Conservation (phyloP, 306 rosid genomes). For the Quercus ilex region DNA sequence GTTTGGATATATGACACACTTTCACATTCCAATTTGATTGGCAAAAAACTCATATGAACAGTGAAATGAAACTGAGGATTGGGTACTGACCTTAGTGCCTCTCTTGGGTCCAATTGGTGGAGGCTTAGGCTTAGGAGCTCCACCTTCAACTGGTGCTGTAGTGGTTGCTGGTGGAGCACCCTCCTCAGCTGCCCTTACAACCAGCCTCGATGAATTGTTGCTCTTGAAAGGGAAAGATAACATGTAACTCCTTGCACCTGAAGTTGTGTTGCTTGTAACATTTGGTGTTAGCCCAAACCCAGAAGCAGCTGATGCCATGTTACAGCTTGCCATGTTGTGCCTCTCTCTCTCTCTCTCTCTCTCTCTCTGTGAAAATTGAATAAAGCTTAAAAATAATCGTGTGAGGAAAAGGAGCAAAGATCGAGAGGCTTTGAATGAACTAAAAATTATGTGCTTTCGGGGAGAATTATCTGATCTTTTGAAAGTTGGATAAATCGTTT, state of each 20-base stretch:
- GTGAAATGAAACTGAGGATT: neutral
- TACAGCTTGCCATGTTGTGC: constrained; percentile 48
- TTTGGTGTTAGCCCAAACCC: constrained; percentile 58
- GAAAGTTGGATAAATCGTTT: constrained; percentile 33
- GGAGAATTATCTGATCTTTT: constrained; percentile 52
- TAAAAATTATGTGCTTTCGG: constrained; percentile 11
- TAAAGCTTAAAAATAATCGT: constrained; percentile 1
- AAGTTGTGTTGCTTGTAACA: constrained; percentile 33
- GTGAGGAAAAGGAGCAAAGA: constrained; percentile 8
- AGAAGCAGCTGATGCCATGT: constrained; percentile 80
- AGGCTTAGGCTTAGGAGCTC: constrained; percentile 64
- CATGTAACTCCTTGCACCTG: constrained; percentile 32
- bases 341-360: neutral
- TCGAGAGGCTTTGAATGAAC: constrained; percentile 43
- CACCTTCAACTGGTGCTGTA: constrained; percentile 29
- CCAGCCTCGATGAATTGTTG: constrained; percentile 42
- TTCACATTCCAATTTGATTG: neutral
- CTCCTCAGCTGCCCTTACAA: constrained; percentile 65
- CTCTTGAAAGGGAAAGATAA: constrained; percentile 40
- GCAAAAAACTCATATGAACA: neutral
- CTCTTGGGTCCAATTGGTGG: constrained; percentile 96
- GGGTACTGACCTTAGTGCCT: constrained; percentile 60
- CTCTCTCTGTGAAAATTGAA: neutral
- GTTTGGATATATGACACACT: neutral
- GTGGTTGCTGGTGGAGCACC: constrained; percentile 42